Base-by-base conservation (phyloP, 805 yeast genomes). In the Komagataella populi region DNA sequence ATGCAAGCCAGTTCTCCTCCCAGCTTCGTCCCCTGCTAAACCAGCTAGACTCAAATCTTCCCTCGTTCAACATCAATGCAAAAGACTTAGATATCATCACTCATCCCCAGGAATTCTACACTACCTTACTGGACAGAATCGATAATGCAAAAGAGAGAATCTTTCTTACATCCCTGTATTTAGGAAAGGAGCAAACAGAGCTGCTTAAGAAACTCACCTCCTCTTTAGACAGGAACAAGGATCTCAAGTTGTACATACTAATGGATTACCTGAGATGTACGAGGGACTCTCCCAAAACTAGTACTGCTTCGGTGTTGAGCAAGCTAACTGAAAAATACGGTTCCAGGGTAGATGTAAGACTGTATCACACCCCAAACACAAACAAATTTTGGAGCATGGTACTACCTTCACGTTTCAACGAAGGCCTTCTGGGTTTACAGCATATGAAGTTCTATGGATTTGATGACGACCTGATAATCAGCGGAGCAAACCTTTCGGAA, bases 401-500 rank as follows among this genome's bases (percentile, higher is more conserved):
- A 47, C 73, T 88, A 2, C 99, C 99, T 0, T 83, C 77, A 53
- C 74, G 99, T 55, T 72, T 91, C 55, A 89, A 90, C 65, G 99
- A 93, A 68, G 90, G 95, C 3, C 72, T 77, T 58, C 78, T 76
- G 68, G 99, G 99, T 0, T 73, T 93, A 50, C 99, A 93, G 65
- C 99, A 93, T 63, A 93, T 93, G 98, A 93, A 93, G 64, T 75
- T 93, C 24, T 93, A 93, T 64, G 99, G 99, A 1, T 81, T 90
- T 60, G 99, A 93, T 64, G 80, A 88, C 59, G 96, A 90, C 61
- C 80, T 93, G 46, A 76, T 93, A 17, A 72, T 93, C 36, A 78
- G 86, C 16, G 99, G 98, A 6, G 99, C 99, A 2, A 93, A 93
- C 61, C 71, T 93, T 48, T 87, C 96, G 0, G 71, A 77, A 44